Evolutionary conservation across 306 rosid genomes (phyloP), one percentile per base, ranked within the genome.

Genomic region (apple (Malus domestica)): DNA sequence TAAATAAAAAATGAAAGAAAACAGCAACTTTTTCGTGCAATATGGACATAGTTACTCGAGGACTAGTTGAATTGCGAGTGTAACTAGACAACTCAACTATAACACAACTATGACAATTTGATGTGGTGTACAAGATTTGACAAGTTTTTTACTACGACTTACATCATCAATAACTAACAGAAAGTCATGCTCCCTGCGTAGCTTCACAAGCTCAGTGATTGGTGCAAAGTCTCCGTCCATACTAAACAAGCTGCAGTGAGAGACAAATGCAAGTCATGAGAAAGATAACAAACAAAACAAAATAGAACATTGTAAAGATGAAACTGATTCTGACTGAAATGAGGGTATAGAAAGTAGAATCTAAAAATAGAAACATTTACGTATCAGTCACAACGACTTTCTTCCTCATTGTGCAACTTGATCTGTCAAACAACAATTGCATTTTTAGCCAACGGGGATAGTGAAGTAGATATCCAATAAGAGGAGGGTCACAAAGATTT

Each of bases 171-270:
- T 82, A 78, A 89, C 93, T 68, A 95, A 86, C 90, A 95, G 83
- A 82, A 90, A 95, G 2, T 78, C 86, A 83, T 92, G 89, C 81
- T 88, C 86, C 82, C 85, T 85, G 54, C 98, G 92, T 57, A 95
- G 93, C 38, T 79, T 84, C 75, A 82, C 97, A 67, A 95, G 97
- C 77, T 89, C 93, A 32, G 51, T 74, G 91, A 95, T 81, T 32
- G 98, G 97, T 46, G 97, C 97, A 77, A 83, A 90, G 88, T 95
- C 98, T 55, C 97, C 97, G 74, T 95, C 98, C 98, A 95, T 95
- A 85, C 98, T 95, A 87, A 95, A 95, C 89, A 95, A 87, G 89
- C 98, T 95, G 92, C 29, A 58, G 67, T 68, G 44, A 40, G 22
- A 20, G 23, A 13, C 29, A 71, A 76, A 71, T 64, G 10, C 69